A percentile compares a stretch with the other conserved stretches of the same genome.
These are phyloP conservation scores for Quercus tomentella DNA, from an alignment of 331 rosid species.

Conservation along the genomic window DNA sequence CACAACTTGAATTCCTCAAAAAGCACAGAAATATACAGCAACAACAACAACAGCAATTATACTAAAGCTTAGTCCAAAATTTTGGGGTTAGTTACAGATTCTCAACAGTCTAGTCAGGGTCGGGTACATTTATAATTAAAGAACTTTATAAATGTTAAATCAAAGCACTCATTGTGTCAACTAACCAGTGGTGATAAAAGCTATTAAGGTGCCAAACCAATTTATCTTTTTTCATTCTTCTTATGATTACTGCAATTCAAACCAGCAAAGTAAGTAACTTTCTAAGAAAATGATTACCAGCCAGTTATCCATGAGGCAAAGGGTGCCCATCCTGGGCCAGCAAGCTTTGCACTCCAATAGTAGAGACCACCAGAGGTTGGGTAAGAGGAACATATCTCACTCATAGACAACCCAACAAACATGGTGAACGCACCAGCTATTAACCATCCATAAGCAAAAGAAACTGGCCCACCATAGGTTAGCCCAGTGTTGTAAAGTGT, in stretches of 20 bases:
- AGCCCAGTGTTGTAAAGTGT: slow-evolving; percentile 86
- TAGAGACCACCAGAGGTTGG: slow-evolving; percentile 98
- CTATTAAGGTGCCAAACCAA: background rate
- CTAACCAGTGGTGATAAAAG: background rate
- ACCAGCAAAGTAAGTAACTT: background rate
- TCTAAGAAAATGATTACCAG: slow-evolving; percentile 47
- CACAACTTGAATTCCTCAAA: background rate
- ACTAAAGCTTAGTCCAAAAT: background rate
- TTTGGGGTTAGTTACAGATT: too few relatives aligned
- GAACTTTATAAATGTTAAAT: background rate
- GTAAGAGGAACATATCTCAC: slow-evolving; percentile 89
- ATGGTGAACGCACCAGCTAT: slow-evolving; percentile 72
- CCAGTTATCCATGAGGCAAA: slow-evolving; percentile 99
- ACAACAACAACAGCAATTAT: too few relatives aligned
- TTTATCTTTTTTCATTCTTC: background rate
- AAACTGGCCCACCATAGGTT: slow-evolving; percentile 76
- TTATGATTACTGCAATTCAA: background rate
- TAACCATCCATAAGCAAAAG: slow-evolving; percentile 82
- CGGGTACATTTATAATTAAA: background rate
- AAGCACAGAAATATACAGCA: background rate
- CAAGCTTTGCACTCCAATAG: slow-evolving; percentile 98
- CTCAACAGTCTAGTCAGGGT: too few relatives aligned
- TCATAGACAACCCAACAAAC: slow-evolving; percentile 88
- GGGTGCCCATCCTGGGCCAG: slow-evolving; percentile 93
- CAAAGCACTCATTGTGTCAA: background rate